Evolutionary conservation across 805 yeast genomes (phyloP).

Genomic region (Saturnispora besseyi): DNA sequence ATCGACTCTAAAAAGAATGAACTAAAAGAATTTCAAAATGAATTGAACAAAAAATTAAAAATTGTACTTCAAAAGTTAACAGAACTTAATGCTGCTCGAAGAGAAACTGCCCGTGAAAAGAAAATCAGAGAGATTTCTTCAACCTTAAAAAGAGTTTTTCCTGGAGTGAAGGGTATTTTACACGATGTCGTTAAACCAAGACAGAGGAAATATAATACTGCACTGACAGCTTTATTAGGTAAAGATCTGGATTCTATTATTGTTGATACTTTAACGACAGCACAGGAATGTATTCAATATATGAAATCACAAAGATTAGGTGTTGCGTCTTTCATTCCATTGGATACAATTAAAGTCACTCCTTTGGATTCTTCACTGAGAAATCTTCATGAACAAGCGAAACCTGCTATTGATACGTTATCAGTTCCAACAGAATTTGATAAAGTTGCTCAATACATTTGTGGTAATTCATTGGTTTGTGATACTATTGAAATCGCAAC

Average conservation of each 20-base stretch:
- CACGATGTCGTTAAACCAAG: constrained; percentile 73
- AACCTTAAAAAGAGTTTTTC: constrained; percentile 60
- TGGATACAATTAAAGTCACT: constrained; percentile 60
- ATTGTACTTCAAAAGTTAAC: constrained; percentile 53
- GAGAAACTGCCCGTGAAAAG: constrained; percentile 66
- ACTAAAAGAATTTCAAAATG: constrained; percentile 40
- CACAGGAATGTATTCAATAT: constrained; percentile 66
- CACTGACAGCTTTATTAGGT: constrained; percentile 73
- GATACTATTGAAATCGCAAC: constrained; percentile 64
- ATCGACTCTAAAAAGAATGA: constrained; percentile 31
- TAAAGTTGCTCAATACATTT: constrained; percentile 69
- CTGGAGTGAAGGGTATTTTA: constrained; percentile 78
- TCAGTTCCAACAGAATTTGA: constrained; percentile 61
- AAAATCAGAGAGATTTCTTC: constrained; percentile 65
- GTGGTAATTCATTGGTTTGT: constrained; percentile 73
- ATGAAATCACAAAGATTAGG: constrained; percentile 83
- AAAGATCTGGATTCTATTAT: constrained; percentile 71
- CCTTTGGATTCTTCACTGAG: constrained; percentile 48
- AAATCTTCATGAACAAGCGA: constrained; percentile 41
- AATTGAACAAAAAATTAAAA: constrained; percentile 54
- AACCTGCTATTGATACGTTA: constrained; percentile 68
- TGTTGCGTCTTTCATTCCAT: constrained; percentile 77
- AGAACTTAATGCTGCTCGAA: constrained; percentile 64
- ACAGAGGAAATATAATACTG: constrained; percentile 60
- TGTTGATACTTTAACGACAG: constrained; percentile 68